phyloP scores from a whole-genome alignment of 331 rosid species.

The Spiraea crenata region DNA sequence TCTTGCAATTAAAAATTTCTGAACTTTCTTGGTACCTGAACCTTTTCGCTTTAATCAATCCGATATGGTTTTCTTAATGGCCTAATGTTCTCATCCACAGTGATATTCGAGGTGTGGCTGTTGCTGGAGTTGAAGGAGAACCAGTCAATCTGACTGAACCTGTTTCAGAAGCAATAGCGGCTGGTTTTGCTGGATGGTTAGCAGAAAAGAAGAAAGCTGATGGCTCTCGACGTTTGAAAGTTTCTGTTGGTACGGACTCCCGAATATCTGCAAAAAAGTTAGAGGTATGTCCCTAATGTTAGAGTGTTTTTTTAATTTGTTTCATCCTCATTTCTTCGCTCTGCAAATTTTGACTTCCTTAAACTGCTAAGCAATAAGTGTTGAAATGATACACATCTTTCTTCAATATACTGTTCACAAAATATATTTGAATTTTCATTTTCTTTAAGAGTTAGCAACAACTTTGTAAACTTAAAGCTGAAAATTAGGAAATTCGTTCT shows the following conservation, averaged over 20 bases:
- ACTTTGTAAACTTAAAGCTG: not conserved
- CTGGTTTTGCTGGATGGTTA: conserved; percentile 91
- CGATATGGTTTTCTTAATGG: not conserved
- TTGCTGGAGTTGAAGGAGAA: conserved; percentile 89
- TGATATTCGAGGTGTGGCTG: conserved; percentile 94
- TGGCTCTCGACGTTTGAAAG: conserved; percentile 51
- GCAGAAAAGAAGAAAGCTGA: conserved; percentile 68
- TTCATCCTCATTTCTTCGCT: not conserved
- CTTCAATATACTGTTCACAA: not conserved
- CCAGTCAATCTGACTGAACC: conserved; percentile 73
- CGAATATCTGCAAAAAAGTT: conserved; percentile 73
- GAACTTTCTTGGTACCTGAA: not conserved
- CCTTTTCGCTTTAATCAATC: not conserved
- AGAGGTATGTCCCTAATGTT: conserved; percentile 46
- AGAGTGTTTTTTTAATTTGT: conserved; percentile 1
- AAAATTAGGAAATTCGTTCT: not conserved
- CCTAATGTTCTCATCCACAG: conserved; percentile 41
- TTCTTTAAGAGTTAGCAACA: not conserved
- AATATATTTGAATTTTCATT: not conserved
- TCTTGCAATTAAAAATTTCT: conserved; percentile 3
- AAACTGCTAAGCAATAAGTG: not conserved
- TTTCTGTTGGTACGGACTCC: conserved; percentile 89
- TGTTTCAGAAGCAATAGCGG: conserved; percentile 90
- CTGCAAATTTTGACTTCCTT: not conserved
- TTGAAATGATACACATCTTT: not conserved